These are phyloP conservation scores for Hygrophorus pudorinus DNA, from an alignment of 768 basidiomycete genomes.

Conservation along the genomic window DNA sequence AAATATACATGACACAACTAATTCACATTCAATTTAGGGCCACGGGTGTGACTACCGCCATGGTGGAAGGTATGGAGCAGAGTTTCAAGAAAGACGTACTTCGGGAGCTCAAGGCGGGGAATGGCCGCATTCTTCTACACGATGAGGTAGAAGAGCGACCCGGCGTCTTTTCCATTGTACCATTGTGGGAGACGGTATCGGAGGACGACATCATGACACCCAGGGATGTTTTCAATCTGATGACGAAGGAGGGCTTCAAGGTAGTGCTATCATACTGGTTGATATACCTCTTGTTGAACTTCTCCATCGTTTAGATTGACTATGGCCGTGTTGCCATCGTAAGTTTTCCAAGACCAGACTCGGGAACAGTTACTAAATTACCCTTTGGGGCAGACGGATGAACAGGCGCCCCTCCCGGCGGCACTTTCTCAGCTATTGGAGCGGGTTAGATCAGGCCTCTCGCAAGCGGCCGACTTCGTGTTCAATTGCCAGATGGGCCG, in stretches of 20 bases:
- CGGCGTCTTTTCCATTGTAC: conserved; percentile 83
- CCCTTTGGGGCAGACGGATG: conserved; percentile 67
- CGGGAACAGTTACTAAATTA: conserved; percentile 5
- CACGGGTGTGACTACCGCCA: conserved; percentile 83
- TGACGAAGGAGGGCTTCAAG: conserved; percentile 67
- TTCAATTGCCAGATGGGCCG: conserved; percentile 99
- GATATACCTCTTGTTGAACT: neutral
- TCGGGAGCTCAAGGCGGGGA: conserved; percentile 58
- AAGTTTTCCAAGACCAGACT: conserved; percentile 18
- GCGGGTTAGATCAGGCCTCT: conserved; percentile 51
- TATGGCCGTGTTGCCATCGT: conserved; percentile 89
- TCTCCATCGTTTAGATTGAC: conserved; percentile 45
- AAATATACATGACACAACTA: neutral
- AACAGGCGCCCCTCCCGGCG: conserved; percentile 89
- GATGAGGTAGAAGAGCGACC: conserved; percentile 94
- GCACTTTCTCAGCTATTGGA: conserved; percentile 73
- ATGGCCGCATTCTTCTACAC: conserved; percentile 81
- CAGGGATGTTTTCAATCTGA: conserved; percentile 67
- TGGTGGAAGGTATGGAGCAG: conserved; percentile 88
- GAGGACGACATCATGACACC: conserved; percentile 84
- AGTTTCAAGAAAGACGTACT: conserved; percentile 84
- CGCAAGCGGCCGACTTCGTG: conserved; percentile 64
- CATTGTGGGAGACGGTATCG: conserved; percentile 85
- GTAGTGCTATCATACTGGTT: conserved; percentile 25
- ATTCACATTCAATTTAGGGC: conserved; percentile 40